Percentiles rank a stretch among this genome's conserved stretches.
These are phyloP conservation scores for Usnea hakonensis DNA, from an alignment of 495 filamentous ascomycete species.

Conservation along the genomic window DNA sequence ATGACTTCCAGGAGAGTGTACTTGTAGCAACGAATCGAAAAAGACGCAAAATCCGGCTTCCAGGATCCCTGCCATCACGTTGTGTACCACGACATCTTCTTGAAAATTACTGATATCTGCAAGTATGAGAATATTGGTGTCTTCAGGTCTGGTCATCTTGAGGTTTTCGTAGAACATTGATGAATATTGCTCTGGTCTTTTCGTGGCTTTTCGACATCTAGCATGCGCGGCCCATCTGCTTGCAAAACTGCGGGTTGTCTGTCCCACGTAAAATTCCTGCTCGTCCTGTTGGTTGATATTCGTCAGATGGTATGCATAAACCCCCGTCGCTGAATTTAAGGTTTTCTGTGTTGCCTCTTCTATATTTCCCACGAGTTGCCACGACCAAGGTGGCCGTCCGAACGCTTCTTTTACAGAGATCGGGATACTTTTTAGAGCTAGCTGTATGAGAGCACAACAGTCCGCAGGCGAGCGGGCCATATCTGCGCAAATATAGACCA, in stretches of 20 bases:
- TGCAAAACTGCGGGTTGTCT: not conserved
- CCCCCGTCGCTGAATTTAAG: not conserved
- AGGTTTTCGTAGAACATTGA: not conserved
- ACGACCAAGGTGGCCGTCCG: conserved; percentile 2
- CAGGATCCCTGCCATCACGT: not conserved
- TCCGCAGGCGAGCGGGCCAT: not conserved
- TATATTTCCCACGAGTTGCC: not conserved
- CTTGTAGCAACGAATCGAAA: not conserved
- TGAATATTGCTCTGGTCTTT: not conserved
- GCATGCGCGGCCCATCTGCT: not conserved
- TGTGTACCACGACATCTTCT: not conserved
- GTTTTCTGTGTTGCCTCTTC: not conserved
- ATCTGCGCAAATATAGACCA: conserved; percentile 3
- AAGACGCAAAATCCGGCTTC: conserved; percentile 5
- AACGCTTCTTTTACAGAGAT: conserved; percentile 2
- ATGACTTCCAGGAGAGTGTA: not conserved
- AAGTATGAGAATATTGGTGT: not conserved
- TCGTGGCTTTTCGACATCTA: not conserved
- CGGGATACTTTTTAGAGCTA: conserved; percentile 1
- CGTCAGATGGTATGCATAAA: conserved; percentile 1
- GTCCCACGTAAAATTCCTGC: conserved; percentile 3
- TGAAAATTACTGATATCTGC: conserved; percentile 3
- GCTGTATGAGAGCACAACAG: not conserved
- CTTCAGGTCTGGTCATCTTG: not conserved
- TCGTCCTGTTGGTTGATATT: conserved; percentile 1